These are phyloP conservation scores for Nigrospora oryzae DNA, from an alignment of 2,329 filamentous ascomycete genomes.

Conservation along the genomic window DNA sequence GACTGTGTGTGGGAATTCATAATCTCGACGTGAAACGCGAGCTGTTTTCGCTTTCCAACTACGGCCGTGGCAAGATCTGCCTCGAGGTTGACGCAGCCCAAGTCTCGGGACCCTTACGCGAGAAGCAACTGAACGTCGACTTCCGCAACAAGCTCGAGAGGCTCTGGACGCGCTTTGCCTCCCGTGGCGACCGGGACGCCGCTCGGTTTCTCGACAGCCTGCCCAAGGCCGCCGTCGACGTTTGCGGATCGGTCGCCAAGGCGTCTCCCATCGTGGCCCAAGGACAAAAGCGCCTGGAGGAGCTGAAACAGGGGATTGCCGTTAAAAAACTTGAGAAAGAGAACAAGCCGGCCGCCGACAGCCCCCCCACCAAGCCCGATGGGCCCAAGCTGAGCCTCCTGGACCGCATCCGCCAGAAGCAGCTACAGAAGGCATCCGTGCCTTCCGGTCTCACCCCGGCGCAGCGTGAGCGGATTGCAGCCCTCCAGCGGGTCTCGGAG, in stretches of 20 bases:
- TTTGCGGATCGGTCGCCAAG: constrained; percentile 41
- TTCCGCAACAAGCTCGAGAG: constrained; percentile 44
- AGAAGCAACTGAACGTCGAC: constrained; percentile 41
- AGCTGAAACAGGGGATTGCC: constrained; percentile 55
- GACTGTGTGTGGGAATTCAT: constrained; percentile 58
- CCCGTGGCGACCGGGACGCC: constrained; percentile 21
- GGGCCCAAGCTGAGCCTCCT: constrained; percentile 58
- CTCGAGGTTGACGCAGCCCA: constrained; percentile 41
- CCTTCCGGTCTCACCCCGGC: constrained; percentile 38
- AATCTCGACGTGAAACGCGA: constrained; percentile 23
- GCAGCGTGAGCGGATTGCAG: constrained; percentile 52
- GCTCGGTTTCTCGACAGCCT: constrained; percentile 46
- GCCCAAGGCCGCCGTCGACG: constrained; percentile 44
- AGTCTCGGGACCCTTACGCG: constrained; percentile 31
- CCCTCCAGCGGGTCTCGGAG: constrained; percentile 60
- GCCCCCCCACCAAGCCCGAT: constrained; percentile 29
- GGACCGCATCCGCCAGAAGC: constrained; percentile 68
- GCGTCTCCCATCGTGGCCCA: constrained; percentile 52
- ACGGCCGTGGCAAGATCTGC: constrained; percentile 40
- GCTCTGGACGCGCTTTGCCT: constrained; percentile 28
- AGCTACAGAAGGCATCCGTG: constrained; percentile 39
- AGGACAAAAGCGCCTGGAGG: constrained; percentile 60
- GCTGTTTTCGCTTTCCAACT: constrained; percentile 26
- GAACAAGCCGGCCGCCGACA: constrained; percentile 21
- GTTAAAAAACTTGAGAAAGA: constrained; percentile 40